phyloP scores from a whole-genome alignment of 495 filamentous ascomycete genomes.

The Pseudomonodictys pantanalensis region DNA sequence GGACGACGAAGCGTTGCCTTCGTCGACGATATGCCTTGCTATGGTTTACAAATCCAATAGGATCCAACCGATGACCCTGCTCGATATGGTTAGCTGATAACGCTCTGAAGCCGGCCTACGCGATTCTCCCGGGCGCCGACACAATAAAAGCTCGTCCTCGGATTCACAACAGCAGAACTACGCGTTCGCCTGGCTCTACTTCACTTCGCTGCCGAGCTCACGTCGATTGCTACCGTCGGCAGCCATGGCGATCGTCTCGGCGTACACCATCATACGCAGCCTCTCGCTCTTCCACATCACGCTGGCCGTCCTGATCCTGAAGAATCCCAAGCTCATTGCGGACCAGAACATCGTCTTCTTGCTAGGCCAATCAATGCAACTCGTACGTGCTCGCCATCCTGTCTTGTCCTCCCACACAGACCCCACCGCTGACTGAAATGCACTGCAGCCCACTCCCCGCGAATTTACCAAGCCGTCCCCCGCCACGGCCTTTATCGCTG shows the following conservation, averaged over 20 bases:
- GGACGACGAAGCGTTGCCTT: not conserved
- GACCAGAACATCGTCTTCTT: slow-evolving; percentile 81
- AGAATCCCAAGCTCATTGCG: slow-evolving; percentile 62
- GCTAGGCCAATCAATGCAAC: slow-evolving; percentile 74
- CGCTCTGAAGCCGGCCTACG: too few species aligned
- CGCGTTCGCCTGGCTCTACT: too few species aligned
- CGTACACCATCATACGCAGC: slow-evolving; percentile 70
- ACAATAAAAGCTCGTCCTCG: too few species aligned
- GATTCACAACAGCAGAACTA: too few species aligned
- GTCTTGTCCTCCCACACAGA: not conserved
- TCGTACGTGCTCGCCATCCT: slow-evolving; percentile 51
- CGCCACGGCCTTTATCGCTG: slow-evolving; percentile 66
- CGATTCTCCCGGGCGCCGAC: too few species aligned
- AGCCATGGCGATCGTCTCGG: slow-evolving; percentile 75
- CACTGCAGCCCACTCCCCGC: slow-evolving; percentile 44
- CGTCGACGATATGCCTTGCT: not conserved
- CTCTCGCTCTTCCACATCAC: slow-evolving; percentile 79
- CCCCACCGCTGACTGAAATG: not conserved
- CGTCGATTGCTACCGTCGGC: too few species aligned
- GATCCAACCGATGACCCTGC: too few species aligned
- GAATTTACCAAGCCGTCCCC: slow-evolving; percentile 60
- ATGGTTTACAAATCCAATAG: too few species aligned
- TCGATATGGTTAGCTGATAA: too few species aligned
- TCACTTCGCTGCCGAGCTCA: not conserved
- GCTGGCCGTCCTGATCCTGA: slow-evolving; percentile 77